Base-by-base conservation (phyloP, 139 green algal species). In the Chlorella vulgaris region DNA sequence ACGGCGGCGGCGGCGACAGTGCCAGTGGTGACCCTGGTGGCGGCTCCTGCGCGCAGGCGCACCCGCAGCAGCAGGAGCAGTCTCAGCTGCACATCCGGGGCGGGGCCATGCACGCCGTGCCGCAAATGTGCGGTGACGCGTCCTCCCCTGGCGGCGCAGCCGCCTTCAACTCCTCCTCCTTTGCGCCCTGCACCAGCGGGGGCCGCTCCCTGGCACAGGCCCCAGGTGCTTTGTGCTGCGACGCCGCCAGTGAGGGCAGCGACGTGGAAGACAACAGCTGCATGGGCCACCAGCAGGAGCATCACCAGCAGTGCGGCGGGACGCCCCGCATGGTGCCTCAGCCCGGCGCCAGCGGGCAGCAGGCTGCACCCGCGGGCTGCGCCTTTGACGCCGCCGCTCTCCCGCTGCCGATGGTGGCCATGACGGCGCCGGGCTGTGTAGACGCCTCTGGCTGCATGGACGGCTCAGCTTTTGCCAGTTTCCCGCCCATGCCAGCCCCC, bases 251-350 rank as follows among this genome's bases (percentile, higher is more conserved):
- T 10, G 71, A 78, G 15, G 66, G 50, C 1, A 78, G 71, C 7
- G 71, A 78, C 35, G 60, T 62, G 28, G 71, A 78, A 1, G 71
- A 67, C n/a, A n/a, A n/a, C n/a, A n/a, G n/a, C n/a, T 28, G 2
- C 65, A 15, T 26, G 40, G 4, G 68, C 26, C 3, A 22, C 35
- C 69, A 76, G 42, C 40, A 42, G 40, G 24, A 62, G 40, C 69
- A 62, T 42, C 60, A 42, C 69, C 69, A 76, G 69, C 66, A 21
- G 13, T 2, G 31, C 66, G n/a, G n/a, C n/a, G n/a, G n/a, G n/a
- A n/a, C n/a, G n/a, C n/a, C n/a, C n/a, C n/a, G n/a, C n/a, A n/a
- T n/a, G n/a, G n/a, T n/a, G n/a, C n/a, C n/a, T n/a, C n/a, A n/a
- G n/a, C n/a, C n/a, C n/a, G n/a, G n/a, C n/a, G n/a, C n/a, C n/a